Evolutionary conservation across 1,139 yeast genomes (phyloP).

Genomic region (Protomyces gravidus): DNA sequence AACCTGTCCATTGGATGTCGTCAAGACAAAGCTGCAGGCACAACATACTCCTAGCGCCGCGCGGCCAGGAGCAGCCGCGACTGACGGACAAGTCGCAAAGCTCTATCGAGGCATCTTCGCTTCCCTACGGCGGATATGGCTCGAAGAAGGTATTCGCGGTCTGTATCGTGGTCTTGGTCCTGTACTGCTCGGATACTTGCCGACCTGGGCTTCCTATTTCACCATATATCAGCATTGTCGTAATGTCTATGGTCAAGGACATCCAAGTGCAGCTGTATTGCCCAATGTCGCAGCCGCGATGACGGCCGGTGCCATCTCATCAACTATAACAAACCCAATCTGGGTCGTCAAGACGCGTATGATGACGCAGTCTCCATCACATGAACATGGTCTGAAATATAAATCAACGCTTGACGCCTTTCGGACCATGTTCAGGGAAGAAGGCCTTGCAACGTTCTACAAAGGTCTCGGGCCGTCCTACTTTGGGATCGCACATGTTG

Average conservation of each 20-base stretch:
- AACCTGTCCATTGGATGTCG: slow-evolving; percentile 92
- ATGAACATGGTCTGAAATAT: slow-evolving; percentile 47
- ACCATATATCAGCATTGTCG: slow-evolving; percentile 81
- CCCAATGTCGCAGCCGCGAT: slow-evolving; percentile 75
- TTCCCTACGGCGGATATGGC: slow-evolving; percentile 47
- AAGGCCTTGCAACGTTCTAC: slow-evolving; percentile 80
- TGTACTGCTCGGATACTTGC: slow-evolving; percentile 85
- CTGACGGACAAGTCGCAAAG: slow-evolving; percentile 36
- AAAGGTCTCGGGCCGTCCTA: slow-evolving; percentile 87
- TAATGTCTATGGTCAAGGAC: slow-evolving; percentile 34
- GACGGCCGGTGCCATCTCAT: slow-evolving; percentile 82
- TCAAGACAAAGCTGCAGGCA: slow-evolving; percentile 90
- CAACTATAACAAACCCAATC: slow-evolving; percentile 87
- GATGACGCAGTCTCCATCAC: slow-evolving; percentile 55
- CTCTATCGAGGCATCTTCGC: slow-evolving; percentile 54
- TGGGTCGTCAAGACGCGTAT: slow-evolving; percentile 96
- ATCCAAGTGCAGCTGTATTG: slow-evolving; percentile 10
- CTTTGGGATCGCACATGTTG: slow-evolving; percentile 87
- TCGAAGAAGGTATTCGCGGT: slow-evolving; percentile 68
- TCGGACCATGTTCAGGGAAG: slow-evolving; percentile 66
- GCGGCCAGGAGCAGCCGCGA: neutral
- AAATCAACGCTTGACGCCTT: slow-evolving; percentile 81
- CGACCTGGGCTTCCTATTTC: slow-evolving; percentile 96
- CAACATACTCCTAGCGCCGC: slow-evolving; percentile 44
- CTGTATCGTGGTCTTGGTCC: slow-evolving; percentile 88